Conservation (phyloP, 257 asterid genomes). For the Craterostigma plantagineum region DNA sequence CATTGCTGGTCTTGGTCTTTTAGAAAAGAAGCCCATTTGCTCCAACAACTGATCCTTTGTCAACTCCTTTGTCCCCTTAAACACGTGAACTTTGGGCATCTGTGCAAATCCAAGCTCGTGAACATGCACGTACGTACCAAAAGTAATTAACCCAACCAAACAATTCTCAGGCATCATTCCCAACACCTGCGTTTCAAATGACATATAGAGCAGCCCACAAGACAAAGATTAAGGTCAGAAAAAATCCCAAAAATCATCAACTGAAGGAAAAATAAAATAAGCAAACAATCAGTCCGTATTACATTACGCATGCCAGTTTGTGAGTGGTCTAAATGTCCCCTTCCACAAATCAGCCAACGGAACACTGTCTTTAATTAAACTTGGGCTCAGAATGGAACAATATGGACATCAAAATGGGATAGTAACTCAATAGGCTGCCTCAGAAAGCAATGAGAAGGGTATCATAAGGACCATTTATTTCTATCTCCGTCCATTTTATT, state of each 20-base stretch:
- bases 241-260: too few relatives aligned
- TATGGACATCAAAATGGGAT: background rate
- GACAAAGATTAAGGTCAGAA: too few relatives aligned
- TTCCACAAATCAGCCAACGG: background rate
- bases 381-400: background rate
- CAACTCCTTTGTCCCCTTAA: conserved; percentile 87
- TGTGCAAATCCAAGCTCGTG: conserved; percentile 92
- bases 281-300: too few relatives aligned
- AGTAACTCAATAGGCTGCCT: too few relatives aligned
- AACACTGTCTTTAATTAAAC: background rate
- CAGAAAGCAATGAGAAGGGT: too few relatives aligned
- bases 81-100: conserved; percentile 83
- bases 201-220: background rate
- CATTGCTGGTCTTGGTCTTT: conserved; percentile 56
- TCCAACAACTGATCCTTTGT: conserved; percentile 86
- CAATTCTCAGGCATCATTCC: conserved; percentile 90
- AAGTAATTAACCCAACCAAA: conserved; percentile 79
- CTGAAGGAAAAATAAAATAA: too few relatives aligned
- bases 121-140: conserved; percentile 82
- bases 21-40: conserved; percentile 82
- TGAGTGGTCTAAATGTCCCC: too few relatives aligned
- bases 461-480: too few relatives aligned
- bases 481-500: too few relatives aligned
- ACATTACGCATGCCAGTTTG: background rate
- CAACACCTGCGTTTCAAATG: conserved; percentile 39